phyloP scores from a whole-genome alignment of 192 early-diverging fungal species.

The Dimargaris xerosporica region DNA sequence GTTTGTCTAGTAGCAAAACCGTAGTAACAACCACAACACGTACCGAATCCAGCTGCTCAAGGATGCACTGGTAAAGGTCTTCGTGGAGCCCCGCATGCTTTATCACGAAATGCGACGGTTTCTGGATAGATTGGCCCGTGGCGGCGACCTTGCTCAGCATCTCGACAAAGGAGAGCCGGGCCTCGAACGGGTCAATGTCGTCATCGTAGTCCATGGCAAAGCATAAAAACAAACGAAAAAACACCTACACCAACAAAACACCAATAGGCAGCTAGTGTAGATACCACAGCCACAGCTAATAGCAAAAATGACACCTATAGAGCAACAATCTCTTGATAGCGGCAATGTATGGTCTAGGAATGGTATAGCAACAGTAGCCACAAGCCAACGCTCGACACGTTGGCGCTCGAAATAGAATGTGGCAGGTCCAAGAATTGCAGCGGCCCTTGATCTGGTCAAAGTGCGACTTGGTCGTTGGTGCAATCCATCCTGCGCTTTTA shows the following conservation, averaged over 20 bases:
- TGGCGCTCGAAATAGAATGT: background rate
- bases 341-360: background rate
- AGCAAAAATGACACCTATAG: background rate
- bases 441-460: background rate
- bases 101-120: slow-evolving; percentile 24
- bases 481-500: background rate
- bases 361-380: background rate
- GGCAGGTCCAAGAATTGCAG: background rate
- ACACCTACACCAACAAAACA: background rate
- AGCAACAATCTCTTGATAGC: background rate
- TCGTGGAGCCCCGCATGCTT: slow-evolving; percentile 23
- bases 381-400: background rate
- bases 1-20: background rate
- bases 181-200: slow-evolving; percentile 32
- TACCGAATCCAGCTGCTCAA: slow-evolving; percentile 26
- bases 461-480: background rate
- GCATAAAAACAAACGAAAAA: background rate
- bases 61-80: slow-evolving; percentile 28
- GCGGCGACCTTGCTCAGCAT: slow-evolving; percentile 30
- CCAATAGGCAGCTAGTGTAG: background rate
- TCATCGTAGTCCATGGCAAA: slow-evolving; percentile 14
- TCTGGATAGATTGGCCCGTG: slow-evolving; percentile 25
- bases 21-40: background rate
- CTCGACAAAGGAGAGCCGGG: slow-evolving; percentile 29
- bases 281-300: background rate